Evolutionary conservation across 495 filamentous ascomycete genomes (phyloP).

Genomic region (Pyronema domesticum): DNA sequence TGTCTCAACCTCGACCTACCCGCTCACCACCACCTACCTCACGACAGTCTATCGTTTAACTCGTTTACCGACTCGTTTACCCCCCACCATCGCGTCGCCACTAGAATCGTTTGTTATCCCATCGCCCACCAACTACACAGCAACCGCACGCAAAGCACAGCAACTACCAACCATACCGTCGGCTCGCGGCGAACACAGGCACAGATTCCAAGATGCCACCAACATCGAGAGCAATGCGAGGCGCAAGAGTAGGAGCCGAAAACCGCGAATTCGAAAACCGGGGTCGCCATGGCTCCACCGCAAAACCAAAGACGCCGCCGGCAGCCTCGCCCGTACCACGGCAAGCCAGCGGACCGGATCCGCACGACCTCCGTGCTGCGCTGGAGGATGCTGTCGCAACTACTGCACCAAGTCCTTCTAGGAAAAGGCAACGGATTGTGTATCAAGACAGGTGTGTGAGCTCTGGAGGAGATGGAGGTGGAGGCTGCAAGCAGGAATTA

Average conservation of each 20-base stretch:
- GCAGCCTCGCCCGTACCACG: conserved; percentile 17
- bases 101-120: background rate
- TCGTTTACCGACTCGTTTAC: background rate
- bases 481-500: background rate
- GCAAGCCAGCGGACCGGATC: conserved; percentile 18
- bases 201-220: conserved; percentile 7
- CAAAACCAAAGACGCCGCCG: conserved; percentile 22
- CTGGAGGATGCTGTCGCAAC: conserved; percentile 22
- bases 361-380: conserved; percentile 20
- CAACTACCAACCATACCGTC: background rate
- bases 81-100: background rate
- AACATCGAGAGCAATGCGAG: conserved; percentile 9
- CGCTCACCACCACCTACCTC: background rate
- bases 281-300: conserved; percentile 15
- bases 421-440: conserved; percentile 24
- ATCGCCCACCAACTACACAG: background rate
- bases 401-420: conserved; percentile 23
- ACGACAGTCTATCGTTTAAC: background rate
- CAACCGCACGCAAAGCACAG: no score
- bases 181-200: background rate
- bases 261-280: conserved; percentile 21
- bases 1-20: background rate
- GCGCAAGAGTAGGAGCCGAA: background rate
- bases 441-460: conserved; percentile 21
- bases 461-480: background rate